Conservation (phyloP, 768 basidiomycete species). For the Leccinum sublutescens region DNA sequence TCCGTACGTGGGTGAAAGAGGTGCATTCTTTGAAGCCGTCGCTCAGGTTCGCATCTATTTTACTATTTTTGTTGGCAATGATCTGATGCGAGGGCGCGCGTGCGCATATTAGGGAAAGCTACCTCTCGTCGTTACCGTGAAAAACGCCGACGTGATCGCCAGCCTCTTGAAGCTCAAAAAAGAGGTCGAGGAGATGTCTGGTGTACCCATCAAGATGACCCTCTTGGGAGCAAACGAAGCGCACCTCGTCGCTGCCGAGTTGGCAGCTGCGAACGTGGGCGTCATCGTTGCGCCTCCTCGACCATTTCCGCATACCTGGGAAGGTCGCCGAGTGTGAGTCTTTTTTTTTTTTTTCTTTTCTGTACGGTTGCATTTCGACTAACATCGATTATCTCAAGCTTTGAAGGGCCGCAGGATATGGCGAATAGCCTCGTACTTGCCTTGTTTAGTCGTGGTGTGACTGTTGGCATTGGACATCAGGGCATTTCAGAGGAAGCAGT, state of each 20-base stretch:
- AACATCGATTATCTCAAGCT: conserved; percentile 31
- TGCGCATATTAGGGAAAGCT: conserved; percentile 44
- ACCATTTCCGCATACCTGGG: conserved; percentile 67
- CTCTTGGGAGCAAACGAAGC: conserved; percentile 62
- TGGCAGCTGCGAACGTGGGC: conserved; percentile 58
- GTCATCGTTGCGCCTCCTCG: conserved; percentile 66
- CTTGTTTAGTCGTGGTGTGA: conserved; percentile 55
- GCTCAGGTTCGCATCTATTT: conserved; percentile 35
- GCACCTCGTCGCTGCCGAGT: conserved; percentile 42
- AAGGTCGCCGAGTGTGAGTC: conserved; percentile 59
- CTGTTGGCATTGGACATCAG: conserved; percentile 53
- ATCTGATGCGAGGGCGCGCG: conserved; percentile 5
- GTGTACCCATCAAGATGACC: conserved; percentile 40
- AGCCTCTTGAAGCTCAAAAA: conserved; percentile 60
- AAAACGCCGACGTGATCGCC: conserved; percentile 76
- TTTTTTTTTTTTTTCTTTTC: neutral
- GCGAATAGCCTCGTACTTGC: conserved; percentile 66
- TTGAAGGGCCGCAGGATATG: conserved; percentile 70
- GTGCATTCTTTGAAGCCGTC: conserved; percentile 36
- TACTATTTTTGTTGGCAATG: neutral
- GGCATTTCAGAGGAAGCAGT: conserved; percentile 52
- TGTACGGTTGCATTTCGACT: neutral
- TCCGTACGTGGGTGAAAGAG: conserved; percentile 25
- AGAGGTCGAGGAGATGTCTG: conserved; percentile 43
- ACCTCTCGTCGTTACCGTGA: conserved; percentile 63